Evolutionary conservation across 495 filamentous ascomycete genomes (phyloP).

Genomic region (Aspergillus funiculosus): DNA sequence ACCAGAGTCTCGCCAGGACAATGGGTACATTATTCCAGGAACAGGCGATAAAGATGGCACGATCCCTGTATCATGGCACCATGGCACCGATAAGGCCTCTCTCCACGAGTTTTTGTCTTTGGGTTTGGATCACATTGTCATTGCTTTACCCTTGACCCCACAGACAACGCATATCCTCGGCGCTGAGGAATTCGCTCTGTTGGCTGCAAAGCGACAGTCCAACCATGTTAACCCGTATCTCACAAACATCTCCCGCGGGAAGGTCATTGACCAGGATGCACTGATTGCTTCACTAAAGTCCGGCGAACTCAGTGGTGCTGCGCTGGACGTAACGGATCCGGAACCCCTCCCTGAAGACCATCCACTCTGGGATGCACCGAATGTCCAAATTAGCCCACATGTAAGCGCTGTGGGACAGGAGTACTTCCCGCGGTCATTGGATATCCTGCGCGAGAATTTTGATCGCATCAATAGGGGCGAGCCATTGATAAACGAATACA

Average conservation of each 20-base stretch:
- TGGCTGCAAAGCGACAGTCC: slow-evolving; percentile 42
- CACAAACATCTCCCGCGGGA: slow-evolving; percentile 70
- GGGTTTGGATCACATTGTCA: slow-evolving; percentile 69
- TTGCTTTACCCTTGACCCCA: slow-evolving; percentile 66
- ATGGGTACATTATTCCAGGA: slow-evolving; percentile 64
- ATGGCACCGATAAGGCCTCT: slow-evolving; percentile 53
- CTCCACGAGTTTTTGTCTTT: slow-evolving; percentile 61
- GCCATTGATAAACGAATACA: slow-evolving; percentile 62
- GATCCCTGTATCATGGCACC: slow-evolving; percentile 68
- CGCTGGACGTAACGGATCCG: slow-evolving; percentile 79
- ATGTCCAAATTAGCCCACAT: slow-evolving; percentile 76
- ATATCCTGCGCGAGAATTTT: slow-evolving; percentile 59
- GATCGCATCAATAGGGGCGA: slow-evolving; percentile 51
- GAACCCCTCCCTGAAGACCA: slow-evolving; percentile 69
- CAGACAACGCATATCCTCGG: slow-evolving; percentile 59
- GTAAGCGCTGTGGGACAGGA: slow-evolving; percentile 56
- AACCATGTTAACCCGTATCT: slow-evolving; percentile 43
- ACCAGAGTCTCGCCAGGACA: slow-evolving; percentile 53
- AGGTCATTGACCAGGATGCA: slow-evolving; percentile 63
- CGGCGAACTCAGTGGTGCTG: slow-evolving; percentile 58
- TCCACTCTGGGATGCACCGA: slow-evolving; percentile 66
- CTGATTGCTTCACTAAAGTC: slow-evolving; percentile 51
- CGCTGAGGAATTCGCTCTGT: slow-evolving; percentile 58
- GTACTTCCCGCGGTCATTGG: slow-evolving; percentile 55
- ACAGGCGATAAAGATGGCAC: slow-evolving; percentile 72